These are phyloP conservation scores for Candida rishiriensis DNA, from an alignment of 805 yeast genomes.

Conservation along the genomic window DNA sequence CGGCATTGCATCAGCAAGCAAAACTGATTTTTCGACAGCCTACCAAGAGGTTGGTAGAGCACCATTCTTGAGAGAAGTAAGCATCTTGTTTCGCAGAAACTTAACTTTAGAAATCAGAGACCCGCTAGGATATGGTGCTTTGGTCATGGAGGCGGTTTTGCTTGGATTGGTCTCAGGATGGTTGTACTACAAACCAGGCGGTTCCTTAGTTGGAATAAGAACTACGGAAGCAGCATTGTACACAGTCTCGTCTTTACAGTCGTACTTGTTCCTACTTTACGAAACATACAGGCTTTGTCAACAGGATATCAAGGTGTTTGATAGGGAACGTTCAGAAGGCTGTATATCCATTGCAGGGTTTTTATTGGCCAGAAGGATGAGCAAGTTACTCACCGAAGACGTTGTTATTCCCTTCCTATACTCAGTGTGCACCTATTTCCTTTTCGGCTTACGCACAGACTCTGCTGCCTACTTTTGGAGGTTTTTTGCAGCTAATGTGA, in stretches of 20 bases:
- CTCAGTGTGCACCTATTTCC: constrained; percentile 62
- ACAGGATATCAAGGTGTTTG: constrained; percentile 49
- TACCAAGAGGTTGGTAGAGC: constrained; percentile 31
- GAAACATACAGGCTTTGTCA: constrained; percentile 56
- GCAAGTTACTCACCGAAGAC: constrained; percentile 67
- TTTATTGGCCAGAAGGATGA: constrained; percentile 57
- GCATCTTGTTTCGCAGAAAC: constrained; percentile 42
- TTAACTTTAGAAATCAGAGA: constrained; percentile 46
- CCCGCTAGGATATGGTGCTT: constrained; percentile 41
- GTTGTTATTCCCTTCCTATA: constrained; percentile 55
- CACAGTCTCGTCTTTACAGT: constrained; percentile 48
- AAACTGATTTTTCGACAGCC: background rate
- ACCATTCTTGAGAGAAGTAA: constrained; percentile 39
- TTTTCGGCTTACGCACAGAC: constrained; percentile 63
- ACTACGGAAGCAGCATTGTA: constrained; percentile 51
- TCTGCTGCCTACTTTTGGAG: constrained; percentile 49
- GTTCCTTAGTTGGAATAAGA: constrained; percentile 59
- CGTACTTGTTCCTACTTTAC: constrained; percentile 50
- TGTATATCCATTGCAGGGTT: constrained; percentile 66
- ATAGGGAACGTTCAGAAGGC: constrained; percentile 68
- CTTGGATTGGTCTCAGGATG: constrained; percentile 69
- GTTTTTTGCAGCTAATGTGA: constrained; percentile 54
- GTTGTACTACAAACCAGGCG: constrained; percentile 65
- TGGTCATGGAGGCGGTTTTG: constrained; percentile 38
- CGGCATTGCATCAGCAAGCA: background rate